Percentiles rank a stretch among this genome's conserved stretches.
Evolutionary conservation across 2,329 filamentous ascomycete genomes (phyloP).

Genomic region (Leptographium lundbergii): DNA sequence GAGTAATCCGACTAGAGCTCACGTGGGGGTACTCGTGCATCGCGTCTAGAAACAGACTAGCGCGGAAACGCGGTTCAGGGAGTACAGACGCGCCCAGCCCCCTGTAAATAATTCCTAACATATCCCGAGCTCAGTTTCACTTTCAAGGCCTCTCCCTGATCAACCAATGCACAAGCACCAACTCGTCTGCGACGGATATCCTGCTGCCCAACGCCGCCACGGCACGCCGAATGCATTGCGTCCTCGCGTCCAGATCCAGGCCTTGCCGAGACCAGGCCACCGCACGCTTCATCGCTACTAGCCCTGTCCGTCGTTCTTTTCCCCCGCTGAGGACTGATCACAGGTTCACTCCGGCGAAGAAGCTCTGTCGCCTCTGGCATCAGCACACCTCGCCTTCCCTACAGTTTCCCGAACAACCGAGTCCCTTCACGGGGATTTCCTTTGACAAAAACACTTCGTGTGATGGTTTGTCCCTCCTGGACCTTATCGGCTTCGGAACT

Average conservation of each 20-base stretch:
- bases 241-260: not conserved
- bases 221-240: not conserved
- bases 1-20: not conserved
- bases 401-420: slow-evolving; percentile 55
- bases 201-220: not conserved
- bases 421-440: not conserved
- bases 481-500: slow-evolving; percentile 54
- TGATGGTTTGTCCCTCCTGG: not conserved
- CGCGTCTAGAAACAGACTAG: not conserved
- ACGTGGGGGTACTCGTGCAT: not conserved
- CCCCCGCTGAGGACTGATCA: not conserved
- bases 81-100: not conserved
- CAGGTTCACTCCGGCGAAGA: not conserved
- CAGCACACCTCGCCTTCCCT: slow-evolving; percentile 60
- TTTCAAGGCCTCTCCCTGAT: not conserved
- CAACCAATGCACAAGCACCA: not conserved
- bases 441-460: not conserved
- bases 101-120: not conserved
- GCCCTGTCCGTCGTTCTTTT: not conserved
- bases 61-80: not conserved
- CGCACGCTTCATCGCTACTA: not conserved
- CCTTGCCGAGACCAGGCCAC: not conserved
- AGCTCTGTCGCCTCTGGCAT: not conserved
- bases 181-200: not conserved
- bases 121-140: not conserved